Conservation (phyloP, 306 rosid species). For the Lathyrus sativus region DNA sequence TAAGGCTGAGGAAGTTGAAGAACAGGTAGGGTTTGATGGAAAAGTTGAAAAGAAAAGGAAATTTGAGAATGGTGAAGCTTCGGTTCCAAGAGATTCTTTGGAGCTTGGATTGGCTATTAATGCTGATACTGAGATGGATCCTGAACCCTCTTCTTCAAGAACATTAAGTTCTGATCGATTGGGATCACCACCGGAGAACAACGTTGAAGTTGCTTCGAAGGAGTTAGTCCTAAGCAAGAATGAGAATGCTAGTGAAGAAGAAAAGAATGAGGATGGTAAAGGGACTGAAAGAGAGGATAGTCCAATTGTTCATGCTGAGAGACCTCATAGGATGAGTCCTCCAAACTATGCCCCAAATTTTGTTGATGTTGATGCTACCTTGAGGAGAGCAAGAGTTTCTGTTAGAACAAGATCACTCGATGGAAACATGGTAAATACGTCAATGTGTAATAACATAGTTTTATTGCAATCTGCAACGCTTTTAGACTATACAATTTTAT, state of each 20-base stretch:
- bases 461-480: background rate
- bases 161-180: slow-evolving; percentile 39
- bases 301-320: slow-evolving; percentile 52
- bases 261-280: slow-evolving; percentile 40
- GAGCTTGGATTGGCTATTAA: slow-evolving; percentile 67
- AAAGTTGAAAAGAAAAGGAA: slow-evolving; percentile 38
- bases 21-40: slow-evolving; percentile 16
- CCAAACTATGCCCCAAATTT: slow-evolving; percentile 46
- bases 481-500: background rate
- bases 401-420: slow-evolving; percentile 76
- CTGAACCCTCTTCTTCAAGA: slow-evolving; percentile 54
- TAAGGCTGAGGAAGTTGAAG: slow-evolving; percentile 42
- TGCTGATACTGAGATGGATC: slow-evolving; percentile 28
- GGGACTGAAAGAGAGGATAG: slow-evolving; percentile 48
- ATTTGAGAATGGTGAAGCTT: slow-evolving; percentile 24
- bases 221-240: slow-evolving; percentile 30
- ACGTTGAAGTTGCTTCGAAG: slow-evolving; percentile 39
- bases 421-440: slow-evolving; percentile 59
- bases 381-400: slow-evolving; percentile 78
- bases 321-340: slow-evolving; percentile 53
- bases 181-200: slow-evolving; percentile 40
- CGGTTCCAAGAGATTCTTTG: slow-evolving; percentile 63
- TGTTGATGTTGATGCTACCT: slow-evolving; percentile 76
- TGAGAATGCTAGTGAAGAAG: slow-evolving; percentile 41
- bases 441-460: background rate